Evolutionary conservation across 495 filamentous ascomycete species (phyloP), one percentile per base, ranked within the genome.

Genomic region (Neurospora sp.): DNA sequence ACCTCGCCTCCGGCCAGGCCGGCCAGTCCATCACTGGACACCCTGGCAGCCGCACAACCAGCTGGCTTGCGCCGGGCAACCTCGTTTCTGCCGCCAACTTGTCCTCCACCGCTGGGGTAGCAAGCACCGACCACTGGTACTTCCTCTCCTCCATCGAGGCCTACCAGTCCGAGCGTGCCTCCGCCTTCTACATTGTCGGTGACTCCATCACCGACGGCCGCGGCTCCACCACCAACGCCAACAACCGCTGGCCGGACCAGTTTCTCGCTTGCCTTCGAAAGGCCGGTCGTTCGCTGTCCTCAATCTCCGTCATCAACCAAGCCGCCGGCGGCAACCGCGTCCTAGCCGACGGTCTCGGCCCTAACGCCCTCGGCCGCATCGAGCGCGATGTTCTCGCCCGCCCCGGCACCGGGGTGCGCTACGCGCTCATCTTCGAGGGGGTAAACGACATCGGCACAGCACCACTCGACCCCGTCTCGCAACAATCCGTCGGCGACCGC

Each of bases 141-240:
- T 90, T 88, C 72, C 79, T 90, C 70, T 85, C 83, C 31, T 83
- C 82, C 13, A 75, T 92, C 13, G 88, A 91, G 75, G 89, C 81
- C 19, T 85, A 80, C 5, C 74, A 77, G 6, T 24, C 81, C 5
- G 70, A 77, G 2, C 11, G 34, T 0, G 70, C 70, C 66, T 69
- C 77, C 8, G 78, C 83, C n/a, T 84, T 91, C 69, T 86, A 82
- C 11, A 82, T 92, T 19, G 79, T 92, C 9, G 90, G 90, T 34
- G 90, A 92, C 79, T 88, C 85, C 77, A 91, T 92, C 75, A 92
- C 90, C 11, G 90, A 92, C 77, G 90, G 90, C 5, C 82, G 88
- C 7, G 85, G 86, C 39, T 88, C 85, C 70, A 85, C 84, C 69
- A 87, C 84, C 31, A 88, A 92, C 77, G 76, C 73, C n/a, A 90